Base-by-base conservation (phyloP, 306 rosid species). In the Quercus dentata region DNA sequence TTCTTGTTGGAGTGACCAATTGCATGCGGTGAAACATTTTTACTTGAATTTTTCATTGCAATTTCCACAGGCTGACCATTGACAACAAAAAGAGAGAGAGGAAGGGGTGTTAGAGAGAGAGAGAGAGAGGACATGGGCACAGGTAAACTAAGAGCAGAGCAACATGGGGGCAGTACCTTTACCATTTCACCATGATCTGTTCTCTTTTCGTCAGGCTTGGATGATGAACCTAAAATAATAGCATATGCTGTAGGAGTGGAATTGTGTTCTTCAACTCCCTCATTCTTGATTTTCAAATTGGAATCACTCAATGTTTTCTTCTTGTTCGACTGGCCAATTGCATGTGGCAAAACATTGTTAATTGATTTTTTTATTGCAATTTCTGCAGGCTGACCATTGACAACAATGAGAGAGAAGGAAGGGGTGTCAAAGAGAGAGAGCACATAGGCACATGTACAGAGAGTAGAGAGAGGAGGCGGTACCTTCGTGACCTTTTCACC, bases 1-100 rank as follows among this genome's bases (percentile, higher is more conserved):
- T 84, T 83, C 87, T 71, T 73, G 78, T 77, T 74, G 78, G 81
- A 74, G 78, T 79, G 79, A 71, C 65, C 76, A 75, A 80, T 67
- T 41, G 44, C 80, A 62, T 58, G 75, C 56, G 18, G 57, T 30
- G 74, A 28, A 74, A 70, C 69, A 73, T 69, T 76, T 52, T 71
- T 65, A 76, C 81, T 81, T 54, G 78, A 83, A 62, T 81, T 69
- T 77, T 72, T 70, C 19, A 21, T 74, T 78, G 69, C 76, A 75
- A 65, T 31, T 46, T 77, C 56, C 46, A 81, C 82, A 46, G 78
- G 73, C 82, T 80, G 77, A 33, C 59, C 62, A 49, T 68, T 61
- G 57, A 80, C 33, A 56, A 31, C 30, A 2, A 41, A 11, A 74
- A 74, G 74, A 65, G 44, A 72, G 15, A 72, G 15, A 73, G 54